phyloP scores from a whole-genome alignment of 805 yeast species.

The Torulaspora microellipsoides region DNA sequence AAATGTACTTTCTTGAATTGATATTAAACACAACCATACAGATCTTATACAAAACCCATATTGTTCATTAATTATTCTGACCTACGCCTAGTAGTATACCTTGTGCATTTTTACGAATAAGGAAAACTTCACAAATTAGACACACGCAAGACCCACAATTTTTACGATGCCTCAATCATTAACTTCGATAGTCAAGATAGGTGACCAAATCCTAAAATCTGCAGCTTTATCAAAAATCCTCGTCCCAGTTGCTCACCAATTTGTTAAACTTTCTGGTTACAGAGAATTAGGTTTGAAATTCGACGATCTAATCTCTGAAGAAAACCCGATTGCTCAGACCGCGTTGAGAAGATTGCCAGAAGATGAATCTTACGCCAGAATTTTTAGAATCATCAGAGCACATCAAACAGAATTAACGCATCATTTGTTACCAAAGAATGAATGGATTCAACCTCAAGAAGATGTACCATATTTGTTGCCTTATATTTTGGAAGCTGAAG shows the following conservation, averaged over 20 bases:
- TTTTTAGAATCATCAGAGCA: conserved; percentile 87
- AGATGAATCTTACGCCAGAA: conserved; percentile 82
- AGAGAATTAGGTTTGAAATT: conserved; percentile 89
- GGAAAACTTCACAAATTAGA: no score
- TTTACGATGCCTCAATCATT: conserved; percentile 41
- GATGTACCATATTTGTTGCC: conserved; percentile 82
- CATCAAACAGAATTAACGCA: conserved; percentile 83
- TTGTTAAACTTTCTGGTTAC: conserved; percentile 78
- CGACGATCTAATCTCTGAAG: conserved; percentile 86
- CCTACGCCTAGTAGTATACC: not conserved
- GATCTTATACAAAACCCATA: not conserved
- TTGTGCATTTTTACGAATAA: not conserved
- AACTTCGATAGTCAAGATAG: conserved; percentile 66
- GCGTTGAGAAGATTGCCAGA: conserved; percentile 86
- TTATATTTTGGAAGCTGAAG: conserved; percentile 89
- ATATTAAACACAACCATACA: not conserved
- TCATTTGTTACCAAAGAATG: conserved; percentile 74
- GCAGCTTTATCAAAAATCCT: conserved; percentile 73
- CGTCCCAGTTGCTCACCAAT: conserved; percentile 75
- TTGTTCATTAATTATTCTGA: not conserved
- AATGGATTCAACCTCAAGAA: conserved; percentile 74
- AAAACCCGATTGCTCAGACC: conserved; percentile 77
- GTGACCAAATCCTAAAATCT: conserved; percentile 74
- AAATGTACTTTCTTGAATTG: not conserved
- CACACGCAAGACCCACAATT: no score